These are phyloP conservation scores for Ophiostoma quercus DNA, from an alignment of 2,329 filamentous ascomycete species.

Conservation along the genomic window DNA sequence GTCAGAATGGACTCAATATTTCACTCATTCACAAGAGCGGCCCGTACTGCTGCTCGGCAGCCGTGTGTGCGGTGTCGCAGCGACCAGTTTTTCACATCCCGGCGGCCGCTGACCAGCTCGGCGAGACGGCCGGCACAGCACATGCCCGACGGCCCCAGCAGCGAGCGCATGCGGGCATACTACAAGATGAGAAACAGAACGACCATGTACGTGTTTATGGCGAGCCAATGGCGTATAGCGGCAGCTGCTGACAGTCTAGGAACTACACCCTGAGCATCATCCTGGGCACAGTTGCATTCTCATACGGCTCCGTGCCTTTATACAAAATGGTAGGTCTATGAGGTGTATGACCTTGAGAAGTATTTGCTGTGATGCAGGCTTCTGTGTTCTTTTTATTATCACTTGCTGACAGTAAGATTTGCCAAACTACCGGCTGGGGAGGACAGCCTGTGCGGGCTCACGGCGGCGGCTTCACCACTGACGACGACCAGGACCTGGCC, in stretches of 20 bases:
- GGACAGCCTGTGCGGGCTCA: slow-evolving; percentile 84
- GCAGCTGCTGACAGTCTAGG: slow-evolving; percentile 18
- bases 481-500: slow-evolving; percentile 58
- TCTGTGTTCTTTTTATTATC: neutral
- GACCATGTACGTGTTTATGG: slow-evolving; percentile 46
- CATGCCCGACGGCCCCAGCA: slow-evolving; percentile 41
- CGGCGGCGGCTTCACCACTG: slow-evolving; percentile 53
- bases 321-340: slow-evolving; percentile 68
- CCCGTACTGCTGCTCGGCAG: slow-evolving; percentile 6
- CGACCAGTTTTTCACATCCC: neutral
- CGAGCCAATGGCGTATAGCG: slow-evolving; percentile 1
- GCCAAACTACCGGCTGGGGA: slow-evolving; percentile 83
- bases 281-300: slow-evolving; percentile 70
- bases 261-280: slow-evolving; percentile 69
- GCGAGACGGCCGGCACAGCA: slow-evolving; percentile 30
- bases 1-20: slow-evolving; percentile 21
- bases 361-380: no score
- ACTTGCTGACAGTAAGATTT: slow-evolving; percentile 52
- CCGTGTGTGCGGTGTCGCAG: slow-evolving; percentile 21
- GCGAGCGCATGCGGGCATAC: slow-evolving; percentile 59
- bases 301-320: slow-evolving; percentile 77
- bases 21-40: slow-evolving; percentile 15
- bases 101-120: slow-evolving; percentile 26
- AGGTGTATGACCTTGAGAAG: neutral
- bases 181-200: slow-evolving; percentile 65